Evolutionary conservation across 768 basidiomycete species (phyloP), one percentile per base, ranked within the genome.

Genomic region (Lactarius hatsudake): DNA sequence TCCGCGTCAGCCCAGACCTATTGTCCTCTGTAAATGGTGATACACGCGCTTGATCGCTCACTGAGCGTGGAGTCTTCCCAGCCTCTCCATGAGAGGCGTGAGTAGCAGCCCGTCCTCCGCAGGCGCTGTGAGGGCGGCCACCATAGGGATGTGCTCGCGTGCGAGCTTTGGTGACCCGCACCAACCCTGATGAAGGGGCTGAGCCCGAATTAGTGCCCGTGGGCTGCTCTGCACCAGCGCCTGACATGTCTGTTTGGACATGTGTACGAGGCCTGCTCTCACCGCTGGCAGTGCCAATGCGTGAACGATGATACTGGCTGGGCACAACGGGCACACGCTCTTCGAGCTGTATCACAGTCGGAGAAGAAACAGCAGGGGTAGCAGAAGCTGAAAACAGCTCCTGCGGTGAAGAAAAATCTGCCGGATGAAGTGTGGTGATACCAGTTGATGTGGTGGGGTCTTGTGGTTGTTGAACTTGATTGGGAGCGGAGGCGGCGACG

Each of bases 141-240:
- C 61, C 59, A 62, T 71, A 71, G 51, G 70, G 70, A 48, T 71
- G 70, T 30, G 65, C 56, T 45, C 70, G 70, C n/a, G 51, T 63
- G 43, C 58, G 70, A 55, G 40, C 69, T 8, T 59, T 64, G 15
- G 62, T 69, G 34, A 30, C 18, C 59, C 67, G 43, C 67, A 64
- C 62, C 17, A 60, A 56, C n/a, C 67, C 67, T 48, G 67, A 61
- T n/a, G 67, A 68, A 13, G 58, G 20, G 15, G 59, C 62, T 23
- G 66, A 42, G 32, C 58, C 34, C 4, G 58, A 9, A 40, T 59
- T 56, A 60, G 59, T n/a, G 40, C 61, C 58, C 58, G 34, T 64
- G 62, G 61, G 56, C 66, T 68, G 58, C 53, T 63, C 66, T 59
- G 61, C 60, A 48, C 36, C 23, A n/a, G 64, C 51, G 10, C 68